Percentiles rank a stretch among this genome's conserved stretches.
Conservation (phyloP, 2,329 filamentous ascomycete species). For the Cercospora berteroae region DNA sequence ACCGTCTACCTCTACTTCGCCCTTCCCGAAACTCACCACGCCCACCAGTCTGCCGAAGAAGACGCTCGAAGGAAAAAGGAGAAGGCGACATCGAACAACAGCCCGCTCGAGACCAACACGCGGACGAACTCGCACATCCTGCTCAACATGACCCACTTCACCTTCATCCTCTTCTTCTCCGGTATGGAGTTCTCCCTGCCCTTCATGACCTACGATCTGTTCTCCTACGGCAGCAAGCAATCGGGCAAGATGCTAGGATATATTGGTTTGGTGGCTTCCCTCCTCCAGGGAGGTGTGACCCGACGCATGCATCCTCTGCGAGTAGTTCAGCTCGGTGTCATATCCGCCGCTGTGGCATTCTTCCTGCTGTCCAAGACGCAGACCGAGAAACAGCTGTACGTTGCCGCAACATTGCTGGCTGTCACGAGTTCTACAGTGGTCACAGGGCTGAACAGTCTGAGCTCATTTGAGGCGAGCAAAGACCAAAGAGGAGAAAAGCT, state of each 20-base stretch:
- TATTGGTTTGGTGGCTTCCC: conserved; percentile 83
- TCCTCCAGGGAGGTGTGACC: conserved; percentile 92
- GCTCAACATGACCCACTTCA: conserved; percentile 81
- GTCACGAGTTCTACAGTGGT: conserved; percentile 93
- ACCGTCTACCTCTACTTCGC: conserved; percentile 80
- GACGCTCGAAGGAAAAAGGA: conserved; percentile 10
- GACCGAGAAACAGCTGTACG: conserved; percentile 70
- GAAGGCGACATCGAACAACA: conserved; percentile 28
- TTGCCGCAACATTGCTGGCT: conserved; percentile 78
- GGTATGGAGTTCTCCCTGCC: conserved; percentile 97
- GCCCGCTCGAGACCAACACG: conserved; percentile 33
- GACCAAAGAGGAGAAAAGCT: conserved; percentile 82
- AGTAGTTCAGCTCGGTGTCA: conserved; percentile 75
- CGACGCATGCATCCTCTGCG: conserved; percentile 77
- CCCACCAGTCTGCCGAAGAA: conserved; percentile 37
- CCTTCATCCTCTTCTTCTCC: conserved; percentile 94
- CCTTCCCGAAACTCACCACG: conserved; percentile 76
- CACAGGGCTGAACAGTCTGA: conserved; percentile 85
- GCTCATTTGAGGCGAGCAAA: conserved; percentile 80
- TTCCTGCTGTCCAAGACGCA: conserved; percentile 70
- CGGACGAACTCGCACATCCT: conserved; percentile 80
- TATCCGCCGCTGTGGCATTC: conserved; percentile 76
- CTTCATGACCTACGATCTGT: conserved; percentile 96
- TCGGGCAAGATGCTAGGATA: conserved; percentile 86
- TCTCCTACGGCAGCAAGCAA: conserved; percentile 72